Conservation (phyloP, 2,329 filamentous ascomycete genomes). For the Sordariomycetes sp. region DNA sequence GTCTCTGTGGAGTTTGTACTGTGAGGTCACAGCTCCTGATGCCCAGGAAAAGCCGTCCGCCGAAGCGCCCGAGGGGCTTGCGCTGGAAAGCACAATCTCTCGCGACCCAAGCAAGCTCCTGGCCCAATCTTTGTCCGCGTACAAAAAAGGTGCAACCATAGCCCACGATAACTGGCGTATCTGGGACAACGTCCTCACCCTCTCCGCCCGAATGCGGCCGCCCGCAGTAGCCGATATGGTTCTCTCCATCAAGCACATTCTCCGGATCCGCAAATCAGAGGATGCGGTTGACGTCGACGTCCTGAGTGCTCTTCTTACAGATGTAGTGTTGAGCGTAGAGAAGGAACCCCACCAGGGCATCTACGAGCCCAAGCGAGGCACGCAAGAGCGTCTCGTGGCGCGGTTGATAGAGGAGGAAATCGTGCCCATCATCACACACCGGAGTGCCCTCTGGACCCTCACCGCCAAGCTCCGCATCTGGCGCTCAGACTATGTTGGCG, state of each 20-base stretch:
- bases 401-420: conserved; percentile 67
- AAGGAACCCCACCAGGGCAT: conserved; percentile 18
- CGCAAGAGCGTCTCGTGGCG: conserved; percentile 53
- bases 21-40: conserved; percentile 29
- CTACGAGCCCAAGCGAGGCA: conserved; percentile 40
- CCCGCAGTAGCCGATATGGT: conserved; percentile 69
- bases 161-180: conserved; percentile 85
- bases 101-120: conserved; percentile 53
- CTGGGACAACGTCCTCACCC: conserved; percentile 92
- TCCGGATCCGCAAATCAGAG: conserved; percentile 72
- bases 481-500: conserved; percentile 58
- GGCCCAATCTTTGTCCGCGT: conserved; percentile 69
- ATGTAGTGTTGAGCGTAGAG: conserved; percentile 47
- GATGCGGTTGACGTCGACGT: conserved; percentile 68
- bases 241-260: conserved; percentile 62
- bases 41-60: conserved; percentile 12
- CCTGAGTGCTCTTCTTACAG: conserved; percentile 60
- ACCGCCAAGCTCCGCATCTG: conserved; percentile 66
- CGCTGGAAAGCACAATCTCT: conserved; percentile 11
- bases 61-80: conserved; percentile 7
- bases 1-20: conserved; percentile 64
- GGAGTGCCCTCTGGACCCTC: conserved; percentile 68
- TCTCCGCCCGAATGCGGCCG: conserved; percentile 69
- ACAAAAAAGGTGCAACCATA: conserved; percentile 77
- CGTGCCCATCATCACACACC: conserved; percentile 74